A percentile compares a stretch with the other conserved stretches of the same genome.
These are phyloP conservation scores for Lactifluus volemus DNA, from an alignment of 768 basidiomycete species.

Conservation along the genomic window DNA sequence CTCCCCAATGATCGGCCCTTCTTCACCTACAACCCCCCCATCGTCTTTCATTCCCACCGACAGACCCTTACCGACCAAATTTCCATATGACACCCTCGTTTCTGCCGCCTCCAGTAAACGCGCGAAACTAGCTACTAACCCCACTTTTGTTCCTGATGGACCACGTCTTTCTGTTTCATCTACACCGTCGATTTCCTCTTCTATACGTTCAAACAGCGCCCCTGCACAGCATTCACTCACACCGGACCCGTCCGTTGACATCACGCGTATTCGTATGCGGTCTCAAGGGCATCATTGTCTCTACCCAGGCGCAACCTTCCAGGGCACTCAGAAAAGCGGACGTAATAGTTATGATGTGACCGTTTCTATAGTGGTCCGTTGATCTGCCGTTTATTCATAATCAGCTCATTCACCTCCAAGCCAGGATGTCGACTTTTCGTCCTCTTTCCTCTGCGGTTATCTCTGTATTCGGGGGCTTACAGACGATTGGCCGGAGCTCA, in stretches of 20 bases:
- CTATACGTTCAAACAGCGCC: constrained; percentile 22
- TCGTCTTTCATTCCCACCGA: neutral
- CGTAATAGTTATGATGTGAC: constrained; percentile 91
- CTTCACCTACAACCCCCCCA: neutral
- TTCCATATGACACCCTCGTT: neutral
- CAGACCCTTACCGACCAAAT: constrained; percentile 1
- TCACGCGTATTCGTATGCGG: constrained; percentile 67
- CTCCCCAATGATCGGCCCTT: neutral
- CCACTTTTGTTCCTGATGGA: constrained; percentile 31
- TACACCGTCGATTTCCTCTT: constrained; percentile 16
- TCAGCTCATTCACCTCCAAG: neutral
- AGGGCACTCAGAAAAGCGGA: constrained; percentile 90
- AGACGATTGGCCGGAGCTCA: constrained; percentile 90
- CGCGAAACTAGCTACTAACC: constrained; percentile 25
- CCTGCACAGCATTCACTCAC: constrained; percentile 16
- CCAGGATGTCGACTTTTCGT: constrained; percentile 83
- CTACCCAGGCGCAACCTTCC: constrained; percentile 82
- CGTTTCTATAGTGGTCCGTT: constrained; percentile 82
- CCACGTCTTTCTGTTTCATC: constrained; percentile 15
- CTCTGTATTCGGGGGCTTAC: constrained; percentile 89
- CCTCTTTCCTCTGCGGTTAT: constrained; percentile 84
- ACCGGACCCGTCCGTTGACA: constrained; percentile 57
- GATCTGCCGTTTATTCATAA: constrained; percentile 5
- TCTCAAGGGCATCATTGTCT: constrained; percentile 68
- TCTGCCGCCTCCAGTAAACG: constrained; percentile 35